phyloP scores from a whole-genome alignment of 1,284 basidiomycete genomes.

The Ceratobasidium sp. region DNA sequence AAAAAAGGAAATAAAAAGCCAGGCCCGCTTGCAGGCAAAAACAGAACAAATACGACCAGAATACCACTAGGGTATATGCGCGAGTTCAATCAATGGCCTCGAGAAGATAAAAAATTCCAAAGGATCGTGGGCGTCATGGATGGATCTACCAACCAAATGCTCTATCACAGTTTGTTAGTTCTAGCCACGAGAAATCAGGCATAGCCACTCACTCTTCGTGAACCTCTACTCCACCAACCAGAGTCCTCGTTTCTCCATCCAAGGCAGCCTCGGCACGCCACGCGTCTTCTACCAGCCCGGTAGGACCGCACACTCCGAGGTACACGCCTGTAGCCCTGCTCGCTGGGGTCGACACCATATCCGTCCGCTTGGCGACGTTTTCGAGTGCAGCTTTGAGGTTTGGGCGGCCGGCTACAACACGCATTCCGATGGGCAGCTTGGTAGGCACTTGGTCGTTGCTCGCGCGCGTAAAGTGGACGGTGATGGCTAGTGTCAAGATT shows the following conservation, averaged over 20 bases:
- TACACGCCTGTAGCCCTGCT: constrained; percentile 63
- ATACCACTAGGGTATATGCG: constrained; percentile 8
- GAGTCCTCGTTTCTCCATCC: constrained; percentile 57
- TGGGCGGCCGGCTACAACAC: constrained; percentile 60
- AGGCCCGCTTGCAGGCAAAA: not conserved
- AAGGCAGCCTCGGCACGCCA: constrained; percentile 58
- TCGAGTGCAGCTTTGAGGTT: constrained; percentile 46
- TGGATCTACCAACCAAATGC: constrained; percentile 53
- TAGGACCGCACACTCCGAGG: constrained; percentile 71
- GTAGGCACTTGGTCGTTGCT: constrained; percentile 44
- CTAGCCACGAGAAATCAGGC: constrained; percentile 26
- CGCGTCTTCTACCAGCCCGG: constrained; percentile 61
- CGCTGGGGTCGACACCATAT: constrained; percentile 56
- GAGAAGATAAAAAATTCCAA: not conserved
- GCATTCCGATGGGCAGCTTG: constrained; percentile 52
- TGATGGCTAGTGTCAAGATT: constrained; percentile 57
- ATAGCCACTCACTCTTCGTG: constrained; percentile 63
- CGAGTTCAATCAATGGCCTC: constrained; percentile 19
- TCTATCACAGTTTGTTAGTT: constrained; percentile 43
- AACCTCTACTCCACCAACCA: constrained; percentile 72
- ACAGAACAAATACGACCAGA: not conserved
- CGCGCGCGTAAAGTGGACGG: constrained; percentile 69
- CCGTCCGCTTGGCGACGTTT: constrained; percentile 29
- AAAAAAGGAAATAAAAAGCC: constrained; percentile 3
- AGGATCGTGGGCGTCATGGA: not conserved